Percentiles rank a stretch among this genome's conserved stretches.
Conservation (phyloP, 352 stramenopile genomes). For the Phytophthora pluvialis region DNA sequence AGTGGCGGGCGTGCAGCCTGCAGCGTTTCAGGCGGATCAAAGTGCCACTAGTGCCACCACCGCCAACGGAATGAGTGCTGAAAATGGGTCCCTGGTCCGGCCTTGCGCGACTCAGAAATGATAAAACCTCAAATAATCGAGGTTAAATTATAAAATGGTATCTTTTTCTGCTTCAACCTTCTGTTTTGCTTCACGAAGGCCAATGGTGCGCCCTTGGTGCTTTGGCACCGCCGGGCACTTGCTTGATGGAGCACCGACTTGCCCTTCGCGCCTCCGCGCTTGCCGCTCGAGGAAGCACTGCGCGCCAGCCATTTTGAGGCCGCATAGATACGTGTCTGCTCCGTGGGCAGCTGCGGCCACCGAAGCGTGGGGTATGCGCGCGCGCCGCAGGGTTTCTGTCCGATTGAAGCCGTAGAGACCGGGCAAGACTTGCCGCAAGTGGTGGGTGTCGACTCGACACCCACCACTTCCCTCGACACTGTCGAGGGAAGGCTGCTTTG, state of each 20-base stretch:
- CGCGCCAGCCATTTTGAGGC: constrained; percentile 17
- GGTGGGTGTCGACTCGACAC: constrained; percentile 4
- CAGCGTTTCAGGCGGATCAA: no score
- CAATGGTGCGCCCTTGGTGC: neutral
- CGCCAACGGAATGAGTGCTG: neutral
- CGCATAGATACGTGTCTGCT: constrained; percentile 26
- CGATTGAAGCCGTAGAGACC: constrained; percentile 22
- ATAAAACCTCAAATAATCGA: constrained; percentile 26
- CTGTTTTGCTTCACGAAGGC: neutral
- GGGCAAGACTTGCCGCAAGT: no score
- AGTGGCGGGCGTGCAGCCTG: no score
- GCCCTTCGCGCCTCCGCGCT: neutral
- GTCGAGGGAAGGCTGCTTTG: neutral
- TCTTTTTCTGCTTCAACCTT: constrained; percentile 24
- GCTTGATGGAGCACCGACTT: neutral
- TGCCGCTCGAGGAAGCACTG: neutral
- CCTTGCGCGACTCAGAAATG: constrained; percentile 21
- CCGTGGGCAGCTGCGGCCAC: constrained; percentile 22
- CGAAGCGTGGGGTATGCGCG: constrained; percentile 10
- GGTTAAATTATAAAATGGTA: constrained; percentile 14
- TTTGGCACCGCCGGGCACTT: neutral
- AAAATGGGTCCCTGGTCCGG: constrained; percentile 4
- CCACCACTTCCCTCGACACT: no score
- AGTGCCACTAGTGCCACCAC: no score
- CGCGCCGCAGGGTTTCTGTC: constrained; percentile 12